Evolutionary conservation across 371 early-diverging fungal species (phyloP).

Genomic region (Syncephalastrum monosporum): DNA sequence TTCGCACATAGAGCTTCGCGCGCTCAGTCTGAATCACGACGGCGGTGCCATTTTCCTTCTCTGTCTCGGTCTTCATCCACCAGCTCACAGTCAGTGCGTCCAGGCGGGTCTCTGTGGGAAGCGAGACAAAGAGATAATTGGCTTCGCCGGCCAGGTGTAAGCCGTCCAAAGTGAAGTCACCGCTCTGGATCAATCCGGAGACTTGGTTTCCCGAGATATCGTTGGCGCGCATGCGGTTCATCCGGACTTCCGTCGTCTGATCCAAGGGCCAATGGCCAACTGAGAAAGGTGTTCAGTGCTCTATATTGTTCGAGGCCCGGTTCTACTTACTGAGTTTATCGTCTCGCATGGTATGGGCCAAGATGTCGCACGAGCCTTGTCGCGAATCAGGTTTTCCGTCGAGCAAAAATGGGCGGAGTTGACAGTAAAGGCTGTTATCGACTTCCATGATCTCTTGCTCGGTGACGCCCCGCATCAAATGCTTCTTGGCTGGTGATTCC

Average conservation of each 20-base stretch:
- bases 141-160: conserved; percentile 32
- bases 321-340: conserved; percentile 31
- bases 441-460: conserved; percentile 36
- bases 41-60: conserved; percentile 26
- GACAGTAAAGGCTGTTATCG: conserved; percentile 49
- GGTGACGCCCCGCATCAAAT: conserved; percentile 37
- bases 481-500: conserved; percentile 50
- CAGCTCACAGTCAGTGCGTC: conserved; percentile 39
- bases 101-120: conserved; percentile 29
- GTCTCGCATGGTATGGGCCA: conserved; percentile 14
- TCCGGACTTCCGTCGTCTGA: not conserved
- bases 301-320: not conserved
- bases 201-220: conserved; percentile 42
- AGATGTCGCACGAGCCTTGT: conserved; percentile 30
- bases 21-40: conserved; percentile 42
- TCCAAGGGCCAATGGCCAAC: conserved; percentile 43
- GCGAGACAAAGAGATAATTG: conserved; percentile 35
- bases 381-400: conserved; percentile 33
- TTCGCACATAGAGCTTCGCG: conserved; percentile 34
- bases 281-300: not conserved
- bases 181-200: conserved; percentile 32
- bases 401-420: conserved; percentile 35
- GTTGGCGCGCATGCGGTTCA: conserved; percentile 28
- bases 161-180: conserved; percentile 14
- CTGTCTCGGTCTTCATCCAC: conserved; percentile 41